phyloP scores from a whole-genome alignment of 371 early-diverging fungal species.

The Apophysomyces elegans region DNA sequence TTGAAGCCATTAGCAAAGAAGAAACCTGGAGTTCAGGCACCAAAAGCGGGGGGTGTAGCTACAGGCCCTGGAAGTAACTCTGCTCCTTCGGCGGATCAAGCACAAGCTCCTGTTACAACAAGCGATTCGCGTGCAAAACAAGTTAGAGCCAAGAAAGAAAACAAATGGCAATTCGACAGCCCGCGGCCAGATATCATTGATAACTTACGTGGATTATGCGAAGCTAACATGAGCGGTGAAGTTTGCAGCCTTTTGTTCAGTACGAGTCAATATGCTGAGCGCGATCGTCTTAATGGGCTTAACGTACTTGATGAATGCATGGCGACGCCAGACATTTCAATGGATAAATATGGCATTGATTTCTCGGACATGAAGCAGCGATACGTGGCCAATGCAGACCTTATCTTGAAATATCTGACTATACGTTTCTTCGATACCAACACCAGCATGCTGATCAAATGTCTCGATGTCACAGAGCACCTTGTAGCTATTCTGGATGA shows the following conservation, averaged over 20 bases:
- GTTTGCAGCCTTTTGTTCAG: conserved; percentile 73
- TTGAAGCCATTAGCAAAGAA: conserved; percentile 26
- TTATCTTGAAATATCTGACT: conserved; percentile 84
- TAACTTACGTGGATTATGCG: conserved; percentile 62
- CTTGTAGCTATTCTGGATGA: conserved; percentile 66
- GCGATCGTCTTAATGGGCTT: conserved; percentile 72
- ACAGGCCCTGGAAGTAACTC: neutral
- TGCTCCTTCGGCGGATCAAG: conserved; percentile 15
- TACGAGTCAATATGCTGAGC: conserved; percentile 82
- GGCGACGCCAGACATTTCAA: conserved; percentile 39
- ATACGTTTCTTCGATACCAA: conserved; percentile 89
- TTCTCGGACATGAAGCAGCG: conserved; percentile 55
- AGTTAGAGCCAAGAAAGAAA: conserved; percentile 72
- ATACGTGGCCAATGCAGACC: conserved; percentile 70
- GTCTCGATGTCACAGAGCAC: conserved; percentile 79
- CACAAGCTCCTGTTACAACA: conserved; percentile 58
- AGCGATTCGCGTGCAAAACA: conserved; percentile 73
- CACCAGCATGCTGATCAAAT: conserved; percentile 81
- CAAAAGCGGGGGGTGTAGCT: conserved; percentile 18
- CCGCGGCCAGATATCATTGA: conserved; percentile 76
- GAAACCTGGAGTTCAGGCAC: conserved; percentile 18
- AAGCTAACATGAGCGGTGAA: conserved; percentile 60
- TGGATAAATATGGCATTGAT: conserved; percentile 54
- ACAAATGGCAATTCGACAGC: conserved; percentile 78
- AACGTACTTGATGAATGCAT: conserved; percentile 70